A percentile compares a stretch with the other conserved stretches of the same genome.
Conservation (phyloP, 192 early-diverging fungal species). For the Lunasporangiospora selenospora region DNA sequence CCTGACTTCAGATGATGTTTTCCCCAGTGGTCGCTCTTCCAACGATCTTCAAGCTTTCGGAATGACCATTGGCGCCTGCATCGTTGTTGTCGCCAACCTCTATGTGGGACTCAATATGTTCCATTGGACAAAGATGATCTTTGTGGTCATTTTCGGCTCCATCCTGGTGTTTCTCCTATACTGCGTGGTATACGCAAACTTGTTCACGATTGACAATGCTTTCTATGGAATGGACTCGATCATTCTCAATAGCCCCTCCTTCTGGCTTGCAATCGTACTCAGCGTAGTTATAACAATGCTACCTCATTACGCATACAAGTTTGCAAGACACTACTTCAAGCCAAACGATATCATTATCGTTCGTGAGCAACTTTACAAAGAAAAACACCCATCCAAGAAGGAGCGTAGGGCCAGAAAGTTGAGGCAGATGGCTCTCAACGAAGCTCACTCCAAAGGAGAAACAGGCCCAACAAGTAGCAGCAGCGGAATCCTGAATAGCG, state of each 20-base stretch:
- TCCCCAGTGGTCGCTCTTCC: constrained; percentile 51
- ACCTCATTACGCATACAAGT: constrained; percentile 76
- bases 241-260: constrained; percentile 66
- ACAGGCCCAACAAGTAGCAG: constrained; percentile 3
- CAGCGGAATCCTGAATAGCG: too few species aligned
- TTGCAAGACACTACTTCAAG: constrained; percentile 68
- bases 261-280: constrained; percentile 74
- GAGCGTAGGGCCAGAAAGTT: constrained; percentile 44
- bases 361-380: constrained; percentile 70
- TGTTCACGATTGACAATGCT: constrained; percentile 47
- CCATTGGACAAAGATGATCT: constrained; percentile 78
- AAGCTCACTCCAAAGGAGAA: constrained; percentile 21
- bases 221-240: constrained; percentile 62
- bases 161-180: constrained; percentile 48
- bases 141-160: constrained; percentile 54
- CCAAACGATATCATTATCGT: constrained; percentile 89
- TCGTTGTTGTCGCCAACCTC: constrained; percentile 78
- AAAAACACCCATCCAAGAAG: constrained; percentile 46
- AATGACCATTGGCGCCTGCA: constrained; percentile 73
- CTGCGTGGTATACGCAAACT: constrained; percentile 48
- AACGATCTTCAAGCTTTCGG: constrained; percentile 76
- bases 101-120: constrained; percentile 78
- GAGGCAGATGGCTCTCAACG: constrained; percentile 26
- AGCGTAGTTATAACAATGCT: constrained; percentile 68
- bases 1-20: constrained; percentile 53